Conservation (phyloP, 2,329 filamentous ascomycete genomes). For the Atkinsonella hypoxylon region DNA sequence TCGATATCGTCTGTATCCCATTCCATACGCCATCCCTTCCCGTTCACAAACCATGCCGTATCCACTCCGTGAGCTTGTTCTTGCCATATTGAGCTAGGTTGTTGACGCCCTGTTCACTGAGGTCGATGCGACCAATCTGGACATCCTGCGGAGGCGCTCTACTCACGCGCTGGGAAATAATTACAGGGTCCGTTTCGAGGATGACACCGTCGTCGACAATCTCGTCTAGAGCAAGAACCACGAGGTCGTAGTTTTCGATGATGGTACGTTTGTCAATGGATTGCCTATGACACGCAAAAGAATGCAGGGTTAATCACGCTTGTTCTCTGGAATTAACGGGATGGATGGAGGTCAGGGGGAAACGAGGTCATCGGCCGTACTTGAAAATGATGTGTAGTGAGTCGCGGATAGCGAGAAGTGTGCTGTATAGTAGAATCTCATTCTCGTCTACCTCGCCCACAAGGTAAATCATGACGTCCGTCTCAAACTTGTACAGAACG, state of each 20-base stretch:
- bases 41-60: constrained; percentile 66
- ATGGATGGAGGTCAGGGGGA: neutral
- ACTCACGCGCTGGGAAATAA: constrained; percentile 86
- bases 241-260: constrained; percentile 96
- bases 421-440: constrained; percentile 91
- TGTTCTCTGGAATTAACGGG: neutral
- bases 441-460: constrained; percentile 90
- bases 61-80: constrained; percentile 78
- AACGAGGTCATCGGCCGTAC: constrained; percentile 35
- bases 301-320: constrained; percentile 7
- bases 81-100: constrained; percentile 92
- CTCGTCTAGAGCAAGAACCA: constrained; percentile 88
- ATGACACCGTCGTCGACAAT: constrained; percentile 93
- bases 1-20: too few relatives aligned
- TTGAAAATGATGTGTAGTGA: constrained; percentile 85
- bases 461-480: constrained; percentile 91
- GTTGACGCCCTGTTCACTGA: constrained; percentile 89
- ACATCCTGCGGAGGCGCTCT: constrained; percentile 84
- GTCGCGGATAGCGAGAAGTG: constrained; percentile 82
- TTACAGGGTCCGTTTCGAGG: constrained; percentile 90
- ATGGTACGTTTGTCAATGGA: constrained; percentile 96
- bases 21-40: too few relatives aligned
- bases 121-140: constrained; percentile 85
- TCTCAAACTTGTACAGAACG: constrained; percentile 96
- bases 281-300: constrained; percentile 56